Conservation (phyloP, 1,284 basidiomycete genomes). For the Mycosarcoma maydis region DNA sequence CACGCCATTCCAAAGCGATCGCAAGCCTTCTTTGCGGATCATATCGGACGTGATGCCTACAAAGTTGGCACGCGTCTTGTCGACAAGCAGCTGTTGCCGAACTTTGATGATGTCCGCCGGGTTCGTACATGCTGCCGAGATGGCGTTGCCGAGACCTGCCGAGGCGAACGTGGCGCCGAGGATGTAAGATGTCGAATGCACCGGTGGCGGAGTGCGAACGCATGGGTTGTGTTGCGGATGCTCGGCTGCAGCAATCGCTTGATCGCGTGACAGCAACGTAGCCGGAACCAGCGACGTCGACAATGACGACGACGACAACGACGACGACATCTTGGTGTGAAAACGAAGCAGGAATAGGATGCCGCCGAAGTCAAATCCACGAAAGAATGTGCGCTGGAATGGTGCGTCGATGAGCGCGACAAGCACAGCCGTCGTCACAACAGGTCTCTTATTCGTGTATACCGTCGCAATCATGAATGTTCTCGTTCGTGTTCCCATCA, state of each 20-base stretch:
- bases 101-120: constrained; percentile 58
- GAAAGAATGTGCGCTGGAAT: too few species aligned
- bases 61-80: constrained; percentile 41
- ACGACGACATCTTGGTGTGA: too few species aligned
- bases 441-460: too few species aligned
- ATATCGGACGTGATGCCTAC: constrained; percentile 32
- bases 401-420: too few species aligned
- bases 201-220: constrained; percentile 1
- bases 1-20: constrained; percentile 50
- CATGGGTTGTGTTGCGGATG: constrained; percentile 34
- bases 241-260: constrained; percentile 29
- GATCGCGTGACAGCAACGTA: constrained; percentile 24
- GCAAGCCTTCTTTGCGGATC: constrained; percentile 37
- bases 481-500: background rate
- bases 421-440: too few species aligned
- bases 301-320: constrained; percentile 1
- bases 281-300: constrained; percentile 12
- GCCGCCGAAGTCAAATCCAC: too few species aligned
- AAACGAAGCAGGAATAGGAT: too few species aligned
- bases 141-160: constrained; percentile 49
- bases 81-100: constrained; percentile 51
- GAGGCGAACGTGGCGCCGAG: constrained; percentile 48
- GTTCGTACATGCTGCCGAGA: constrained; percentile 53
- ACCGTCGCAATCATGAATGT: background rate
- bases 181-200: constrained; percentile 17